phyloP scores from a whole-genome alignment of 129 eudicot genomes.

The Solidago caesia region DNA sequence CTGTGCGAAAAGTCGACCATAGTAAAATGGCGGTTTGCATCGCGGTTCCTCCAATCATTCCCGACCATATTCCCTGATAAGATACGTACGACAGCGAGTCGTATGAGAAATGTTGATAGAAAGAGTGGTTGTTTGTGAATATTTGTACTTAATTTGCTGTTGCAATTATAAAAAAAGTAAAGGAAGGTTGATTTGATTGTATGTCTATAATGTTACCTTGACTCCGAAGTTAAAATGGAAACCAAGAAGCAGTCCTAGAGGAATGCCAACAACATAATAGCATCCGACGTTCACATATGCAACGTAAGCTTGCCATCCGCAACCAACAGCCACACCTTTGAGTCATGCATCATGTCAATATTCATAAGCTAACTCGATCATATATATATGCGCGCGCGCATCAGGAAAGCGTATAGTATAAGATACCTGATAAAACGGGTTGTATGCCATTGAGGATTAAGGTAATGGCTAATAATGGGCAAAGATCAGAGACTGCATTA shows the following conservation, averaged over 20 bases:
- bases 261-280: conserved; percentile 81
- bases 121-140: background rate
- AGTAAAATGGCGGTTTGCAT: conserved; percentile 70
- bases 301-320: conserved; percentile 96
- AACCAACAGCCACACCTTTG: conserved; percentile 81
- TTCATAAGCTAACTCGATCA: background rate
- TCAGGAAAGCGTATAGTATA: no score
- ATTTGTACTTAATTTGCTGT: background rate
- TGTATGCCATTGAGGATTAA: conserved; percentile 82
- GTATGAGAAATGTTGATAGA: background rate
- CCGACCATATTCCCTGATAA: conserved; percentile 82
- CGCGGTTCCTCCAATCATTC: conserved; percentile 83
- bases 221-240: conserved; percentile 68
- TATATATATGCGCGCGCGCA: no score
- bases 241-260: conserved; percentile 50
- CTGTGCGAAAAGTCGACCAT: conserved; percentile 60
- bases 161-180: no score
- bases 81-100: background rate
- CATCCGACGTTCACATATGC: conserved; percentile 94
- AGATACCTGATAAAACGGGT: conserved; percentile 77
- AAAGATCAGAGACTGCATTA: conserved; percentile 76
- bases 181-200: no score
- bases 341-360: background rate
- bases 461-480: conserved; percentile 73
- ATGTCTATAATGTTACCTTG: conserved; percentile 40